phyloP scores from a whole-genome alignment of 106 monocot species.

The Dendrobium officinale region DNA sequence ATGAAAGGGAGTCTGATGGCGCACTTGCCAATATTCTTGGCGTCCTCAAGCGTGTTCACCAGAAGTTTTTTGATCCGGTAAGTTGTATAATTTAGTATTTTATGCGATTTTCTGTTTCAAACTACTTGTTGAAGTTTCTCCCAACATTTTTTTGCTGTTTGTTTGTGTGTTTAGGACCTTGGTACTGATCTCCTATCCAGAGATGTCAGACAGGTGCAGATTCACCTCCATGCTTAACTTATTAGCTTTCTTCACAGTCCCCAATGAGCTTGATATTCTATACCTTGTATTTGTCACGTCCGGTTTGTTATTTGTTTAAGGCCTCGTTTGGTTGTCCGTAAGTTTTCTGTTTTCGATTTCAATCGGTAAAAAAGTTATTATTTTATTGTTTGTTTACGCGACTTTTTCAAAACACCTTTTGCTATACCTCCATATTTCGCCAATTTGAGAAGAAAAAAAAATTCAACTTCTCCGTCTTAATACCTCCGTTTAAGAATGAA shows the following conservation, averaged over 20 bases:
- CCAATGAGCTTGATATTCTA: background rate
- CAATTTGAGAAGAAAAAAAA: too few relatives aligned
- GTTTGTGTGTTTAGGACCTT: conserved; percentile 25
- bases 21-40: conserved; percentile 52
- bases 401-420: too few relatives aligned
- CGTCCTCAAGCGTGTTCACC: conserved; percentile 64
- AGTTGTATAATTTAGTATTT: conserved; percentile 8
- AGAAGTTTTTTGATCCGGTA: conserved; percentile 79
- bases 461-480: too few relatives aligned
- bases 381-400: too few relatives aligned
- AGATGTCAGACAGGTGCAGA: conserved; percentile 67
- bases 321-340: too few relatives aligned
- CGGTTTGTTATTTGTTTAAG: too few relatives aligned
- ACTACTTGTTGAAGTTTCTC: background rate
- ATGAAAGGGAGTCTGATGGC: conserved; percentile 85
- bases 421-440: too few relatives aligned
- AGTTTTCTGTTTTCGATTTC: too few relatives aligned
- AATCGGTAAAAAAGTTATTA: too few relatives aligned
- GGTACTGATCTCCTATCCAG: conserved; percentile 33
- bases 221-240: background rate
- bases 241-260: background rate
- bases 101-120: background rate
- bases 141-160: background rate
- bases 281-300: too few relatives aligned
- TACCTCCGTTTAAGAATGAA: too few relatives aligned